Conservation (phyloP, 2,329 filamentous ascomycete genomes). For the Ophiosphaerella herpotricha region DNA sequence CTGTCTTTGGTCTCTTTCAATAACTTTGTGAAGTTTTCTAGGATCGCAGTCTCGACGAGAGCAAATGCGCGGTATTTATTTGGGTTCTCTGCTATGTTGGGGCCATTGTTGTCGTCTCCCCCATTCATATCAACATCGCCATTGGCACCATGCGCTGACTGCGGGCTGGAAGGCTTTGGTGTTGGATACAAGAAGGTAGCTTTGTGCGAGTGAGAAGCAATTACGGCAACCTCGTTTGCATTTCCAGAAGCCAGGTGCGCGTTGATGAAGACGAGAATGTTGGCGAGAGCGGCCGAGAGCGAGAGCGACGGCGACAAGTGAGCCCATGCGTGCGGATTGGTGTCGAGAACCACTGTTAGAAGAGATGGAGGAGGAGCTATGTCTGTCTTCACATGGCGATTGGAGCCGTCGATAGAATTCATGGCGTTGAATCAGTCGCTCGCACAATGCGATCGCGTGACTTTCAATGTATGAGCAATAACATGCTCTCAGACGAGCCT, state of each 20-base stretch:
- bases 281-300: slow-evolving; percentile 81
- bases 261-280: slow-evolving; percentile 95
- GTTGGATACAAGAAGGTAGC: slow-evolving; percentile 88
- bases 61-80: slow-evolving; percentile 96
- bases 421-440: slow-evolving; percentile 49
- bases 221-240: slow-evolving; percentile 87
- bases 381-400: slow-evolving; percentile 48
- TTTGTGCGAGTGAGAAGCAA: slow-evolving; percentile 85
- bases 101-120: slow-evolving; percentile 16
- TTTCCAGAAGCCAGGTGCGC: slow-evolving; percentile 94
- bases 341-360: slow-evolving; percentile 89
- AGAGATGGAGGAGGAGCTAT: slow-evolving; percentile 73
- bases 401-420: slow-evolving; percentile 68
- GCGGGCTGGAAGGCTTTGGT: slow-evolving; percentile 33
- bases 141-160: slow-evolving; percentile 25
- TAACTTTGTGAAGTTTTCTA: slow-evolving; percentile 73
- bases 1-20: slow-evolving; percentile 67
- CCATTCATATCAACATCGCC: slow-evolving; percentile 36
- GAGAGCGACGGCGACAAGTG: slow-evolving; percentile 74
- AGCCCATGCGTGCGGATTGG: slow-evolving; percentile 93
- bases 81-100: slow-evolving; percentile 53
- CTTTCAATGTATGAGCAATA: not conserved
- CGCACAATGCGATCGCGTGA: not conserved
- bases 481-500: not conserved
- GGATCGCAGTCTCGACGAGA: slow-evolving; percentile 79